Evolutionary conservation across 106 monocot genomes (phyloP).

Genomic region (Hemerocallis citrina): DNA sequence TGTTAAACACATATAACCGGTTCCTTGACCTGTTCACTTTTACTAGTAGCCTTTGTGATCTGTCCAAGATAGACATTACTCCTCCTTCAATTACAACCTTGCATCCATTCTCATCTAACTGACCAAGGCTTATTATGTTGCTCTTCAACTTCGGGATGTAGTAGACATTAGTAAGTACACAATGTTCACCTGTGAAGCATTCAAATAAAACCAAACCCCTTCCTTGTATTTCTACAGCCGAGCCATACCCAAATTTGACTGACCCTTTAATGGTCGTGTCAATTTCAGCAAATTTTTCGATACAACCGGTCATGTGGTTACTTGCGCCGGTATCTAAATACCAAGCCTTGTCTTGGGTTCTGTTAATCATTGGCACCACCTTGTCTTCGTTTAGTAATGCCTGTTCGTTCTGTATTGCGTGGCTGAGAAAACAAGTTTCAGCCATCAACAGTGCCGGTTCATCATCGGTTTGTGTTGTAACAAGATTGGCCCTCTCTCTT

Average conservation of each 20-base stretch:
- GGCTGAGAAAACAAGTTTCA: no score
- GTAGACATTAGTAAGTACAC: not conserved
- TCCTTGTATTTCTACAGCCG: not conserved
- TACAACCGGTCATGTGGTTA: conserved; percentile 2
- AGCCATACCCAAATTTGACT: conserved; percentile 2
- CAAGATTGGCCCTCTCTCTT: no score
- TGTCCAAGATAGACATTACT: not conserved
- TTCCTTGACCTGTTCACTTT: not conserved
- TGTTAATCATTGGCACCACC: no score
- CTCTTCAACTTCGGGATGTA: not conserved
- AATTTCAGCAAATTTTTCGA: not conserved
- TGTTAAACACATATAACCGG: not conserved
- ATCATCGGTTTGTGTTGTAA: no score
- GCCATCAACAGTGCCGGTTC: no score
- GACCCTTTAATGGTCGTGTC: not conserved
- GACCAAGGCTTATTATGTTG: not conserved
- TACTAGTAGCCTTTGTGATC: conserved; percentile 1
- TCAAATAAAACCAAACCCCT: not conserved
- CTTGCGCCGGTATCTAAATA: conserved; percentile 4
- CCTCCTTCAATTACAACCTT: not conserved
- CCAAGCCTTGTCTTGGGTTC: no score
- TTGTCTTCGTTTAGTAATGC: no score
- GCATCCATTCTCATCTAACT: conserved; percentile 2
- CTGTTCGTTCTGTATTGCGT: no score
- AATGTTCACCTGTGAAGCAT: not conserved